phyloP scores from a whole-genome alignment of 768 basidiomycete genomes.

The Russula olivacea region DNA sequence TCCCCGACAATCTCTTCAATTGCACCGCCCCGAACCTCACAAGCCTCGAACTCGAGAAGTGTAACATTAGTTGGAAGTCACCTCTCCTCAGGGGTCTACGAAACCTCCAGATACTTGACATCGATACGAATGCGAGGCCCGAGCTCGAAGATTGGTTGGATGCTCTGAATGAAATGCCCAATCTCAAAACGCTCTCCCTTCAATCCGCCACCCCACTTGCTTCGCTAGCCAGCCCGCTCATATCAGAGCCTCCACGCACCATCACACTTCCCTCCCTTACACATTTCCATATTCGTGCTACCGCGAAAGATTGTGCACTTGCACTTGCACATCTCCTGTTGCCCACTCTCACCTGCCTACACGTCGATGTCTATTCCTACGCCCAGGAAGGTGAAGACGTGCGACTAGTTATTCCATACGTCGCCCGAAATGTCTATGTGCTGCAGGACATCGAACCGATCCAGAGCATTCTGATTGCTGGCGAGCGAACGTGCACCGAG shows the following conservation, averaged over 20 bases:
- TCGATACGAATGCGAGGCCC: not conserved
- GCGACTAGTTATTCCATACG: not conserved
- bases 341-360: slow-evolving; percentile 4
- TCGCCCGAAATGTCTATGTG: not conserved
- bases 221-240: too few species aligned
- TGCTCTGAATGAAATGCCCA: slow-evolving; percentile 9
- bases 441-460: slow-evolving; percentile 4
- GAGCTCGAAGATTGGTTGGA: slow-evolving; percentile 7
- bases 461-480: not conserved
- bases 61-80: slow-evolving; percentile 2
- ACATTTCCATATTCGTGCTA: not conserved
- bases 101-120: not conserved
- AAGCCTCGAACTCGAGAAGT: not conserved
- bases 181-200: slow-evolving; percentile 1
- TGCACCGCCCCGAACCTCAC: not conserved
- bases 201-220: not conserved
- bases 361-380: not conserved
- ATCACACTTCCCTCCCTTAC: not conserved
- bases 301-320: not conserved
- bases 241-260: not conserved
- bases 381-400: not conserved
- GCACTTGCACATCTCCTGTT: slow-evolving; percentile 2
- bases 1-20: not conserved
- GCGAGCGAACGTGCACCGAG: too few species aligned
- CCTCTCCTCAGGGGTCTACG: slow-evolving; percentile 10